Evolutionary conservation across 2,329 filamentous ascomycete genomes (phyloP), one percentile per base, ranked within the genome.

Genomic region (Fusarium sulawesiense): DNA sequence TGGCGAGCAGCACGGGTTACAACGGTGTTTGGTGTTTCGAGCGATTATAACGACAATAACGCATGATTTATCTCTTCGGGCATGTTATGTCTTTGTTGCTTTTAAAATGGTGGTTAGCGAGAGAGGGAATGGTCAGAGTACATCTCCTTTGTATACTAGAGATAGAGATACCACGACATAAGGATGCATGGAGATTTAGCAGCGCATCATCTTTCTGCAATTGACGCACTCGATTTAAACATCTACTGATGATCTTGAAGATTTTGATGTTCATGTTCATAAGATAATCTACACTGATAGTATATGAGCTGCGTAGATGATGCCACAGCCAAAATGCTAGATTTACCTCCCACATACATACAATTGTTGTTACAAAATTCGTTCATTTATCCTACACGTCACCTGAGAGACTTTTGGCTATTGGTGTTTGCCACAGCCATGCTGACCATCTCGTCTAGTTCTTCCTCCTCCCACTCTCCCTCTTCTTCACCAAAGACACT

Each of bases 401-500:
- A 73, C 56, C 68, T 66, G 2, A 53, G 32, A 18, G 73, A 58
- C 23, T 57, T 71, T 2, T 72, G 58, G 16, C 23, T 71, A 9
- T 23, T 23, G 21, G 74, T 71, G 30, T 58, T 73, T 16, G 74
- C 73, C 11, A 76, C 78, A 46, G 76, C 75, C 78, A 80, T 80
- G 67, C 74, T 73, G 23, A 77, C 76, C 76, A 81, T 81, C 60
- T 81, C 81, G 13, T 82, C 80, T 21, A 82, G 74, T 58, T 85
- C 83, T n/a, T 90, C 87, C 66, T 90, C 88, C 70, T 85, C 80
- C 76, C 83, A 80, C 18, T 89, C 88, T 20, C 88, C 84, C 3
- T 86, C 84, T 3, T 88, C 88, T 21, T 87, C 83, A 0, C 91
- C 92, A 58, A 88, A 83, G 0, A 92, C 81, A 59, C 88, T 88